Evolutionary conservation across 164 flowering plant species (phyloP).

Genomic region (Vitis rupestris): DNA sequence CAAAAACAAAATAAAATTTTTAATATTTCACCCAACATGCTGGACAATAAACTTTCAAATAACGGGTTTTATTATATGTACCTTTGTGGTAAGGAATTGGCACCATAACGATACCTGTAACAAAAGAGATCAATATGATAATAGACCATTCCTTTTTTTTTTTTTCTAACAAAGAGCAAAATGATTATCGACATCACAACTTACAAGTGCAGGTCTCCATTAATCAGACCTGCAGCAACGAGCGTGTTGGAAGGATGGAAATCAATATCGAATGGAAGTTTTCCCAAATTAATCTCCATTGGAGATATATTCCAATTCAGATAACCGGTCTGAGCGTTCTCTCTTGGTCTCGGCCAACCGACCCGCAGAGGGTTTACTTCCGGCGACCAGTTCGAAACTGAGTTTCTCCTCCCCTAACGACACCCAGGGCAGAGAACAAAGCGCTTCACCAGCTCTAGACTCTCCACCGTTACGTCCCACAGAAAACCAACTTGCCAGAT

Average conservation of each 20-base stretch:
- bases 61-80: constrained; percentile 9
- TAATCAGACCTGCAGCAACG: constrained; percentile 70
- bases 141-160: background rate
- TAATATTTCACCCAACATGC: background rate
- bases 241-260: constrained; percentile 74
- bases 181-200: constrained; percentile 4
- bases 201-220: constrained; percentile 71
- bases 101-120: constrained; percentile 60
- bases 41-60: background rate
- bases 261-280: constrained; percentile 73
- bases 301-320: background rate
- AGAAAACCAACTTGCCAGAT: no score
- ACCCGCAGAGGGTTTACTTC: no score
- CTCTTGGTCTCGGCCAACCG: no score
- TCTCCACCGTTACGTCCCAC: no score
- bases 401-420: no score
- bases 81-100: constrained; percentile 59
- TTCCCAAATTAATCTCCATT: constrained; percentile 70
- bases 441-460: no score
- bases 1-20: background rate
- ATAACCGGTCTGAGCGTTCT: no score
- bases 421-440: no score
- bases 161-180: background rate
- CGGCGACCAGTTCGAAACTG: no score
- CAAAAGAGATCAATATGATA: background rate